Percentiles rank a stretch among this genome's conserved stretches.
These are phyloP conservation scores for Leccinum angustisporum DNA, from an alignment of 1,284 basidiomycete species.

Conservation along the genomic window DNA sequence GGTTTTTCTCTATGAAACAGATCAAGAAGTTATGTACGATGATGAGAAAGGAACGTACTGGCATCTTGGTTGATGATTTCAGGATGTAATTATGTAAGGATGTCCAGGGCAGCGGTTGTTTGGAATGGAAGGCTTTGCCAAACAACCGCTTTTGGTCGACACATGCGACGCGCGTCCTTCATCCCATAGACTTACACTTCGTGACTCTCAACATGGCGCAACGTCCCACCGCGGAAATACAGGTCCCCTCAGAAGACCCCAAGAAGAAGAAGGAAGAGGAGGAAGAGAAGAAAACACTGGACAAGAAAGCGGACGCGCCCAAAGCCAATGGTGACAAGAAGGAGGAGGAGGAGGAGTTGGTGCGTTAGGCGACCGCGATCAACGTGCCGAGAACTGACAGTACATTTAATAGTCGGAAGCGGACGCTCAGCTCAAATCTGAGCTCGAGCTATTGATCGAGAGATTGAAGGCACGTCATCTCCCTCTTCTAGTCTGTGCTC, in stretches of 20 bases:
- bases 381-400: constrained; percentile 8
- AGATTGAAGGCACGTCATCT: constrained; percentile 72
- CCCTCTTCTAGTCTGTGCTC: background rate
- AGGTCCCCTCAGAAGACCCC: constrained; percentile 70
- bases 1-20: constrained; percentile 14
- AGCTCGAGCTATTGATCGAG: constrained; percentile 97
- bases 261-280: constrained; percentile 67
- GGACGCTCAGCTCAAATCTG: constrained; percentile 78
- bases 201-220: constrained; percentile 48
- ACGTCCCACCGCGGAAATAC: constrained; percentile 53
- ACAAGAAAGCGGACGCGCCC: constrained; percentile 48
- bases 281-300: constrained; percentile 35
- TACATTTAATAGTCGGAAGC: constrained; percentile 71
- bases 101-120: constrained; percentile 24
- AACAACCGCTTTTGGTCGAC: constrained; percentile 31
- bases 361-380: constrained; percentile 42
- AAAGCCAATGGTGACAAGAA: constrained; percentile 66
- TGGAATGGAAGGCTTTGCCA: constrained; percentile 35
- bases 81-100: background rate
- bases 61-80: constrained; percentile 14
- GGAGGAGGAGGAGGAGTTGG: constrained; percentile 81
- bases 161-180: constrained; percentile 35
- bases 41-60: constrained; percentile 14
- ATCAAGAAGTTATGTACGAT: background rate
- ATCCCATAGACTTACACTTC: constrained; percentile 1